Base-by-base conservation (phyloP, 331 rosid genomes). In the Malus hybrid region DNA sequence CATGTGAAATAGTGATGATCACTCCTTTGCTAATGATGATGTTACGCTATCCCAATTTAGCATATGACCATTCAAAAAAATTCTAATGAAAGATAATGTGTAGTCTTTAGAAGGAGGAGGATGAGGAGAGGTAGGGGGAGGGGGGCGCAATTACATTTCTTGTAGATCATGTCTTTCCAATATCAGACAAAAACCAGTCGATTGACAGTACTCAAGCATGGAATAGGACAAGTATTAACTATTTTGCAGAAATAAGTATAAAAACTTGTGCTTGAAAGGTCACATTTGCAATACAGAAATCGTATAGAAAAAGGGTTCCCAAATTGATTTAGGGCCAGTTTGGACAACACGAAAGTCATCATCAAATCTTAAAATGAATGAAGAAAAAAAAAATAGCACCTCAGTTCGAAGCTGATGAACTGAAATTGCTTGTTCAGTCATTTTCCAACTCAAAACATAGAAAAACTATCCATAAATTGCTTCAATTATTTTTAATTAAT, bases 181-280 rank as follows among this genome's bases (percentile, higher is more conserved):
- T 31, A 64, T 78, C 69, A 67, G 76, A 65, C n/a, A 67, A 70
- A 76, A 71, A 27, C n/a, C 55, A 76, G 63, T 67, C 15, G 73
- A 36, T 52, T 68, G 46, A 54, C 70, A 69, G 84, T 81, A 78
- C 76, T 65, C 65, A 55, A 69, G 44, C 79, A 74, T 72, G 18
- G 67, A 64, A 84, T 78, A 73, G 78, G 86, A 67, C 84, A 85
- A 76, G 77, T 61, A 69, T 78, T 73, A 42, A 42, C 14, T 42
- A 56, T 84, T 79, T 50, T 50, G 77, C 73, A 34, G 54, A 57
- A 60, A 33, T 4, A 5, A 59, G 1, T 7, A 64, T 66, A 22
- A 78, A 84, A 84, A 78, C 79, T 87, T 81, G 86, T 87, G 76
- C 82, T 75, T 63, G 80, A 81, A 86, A 78, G 80, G 87, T 73